These are phyloP conservation scores for Termitomyces sp. DNA, from an alignment of 768 basidiomycete genomes.

Conservation along the genomic window DNA sequence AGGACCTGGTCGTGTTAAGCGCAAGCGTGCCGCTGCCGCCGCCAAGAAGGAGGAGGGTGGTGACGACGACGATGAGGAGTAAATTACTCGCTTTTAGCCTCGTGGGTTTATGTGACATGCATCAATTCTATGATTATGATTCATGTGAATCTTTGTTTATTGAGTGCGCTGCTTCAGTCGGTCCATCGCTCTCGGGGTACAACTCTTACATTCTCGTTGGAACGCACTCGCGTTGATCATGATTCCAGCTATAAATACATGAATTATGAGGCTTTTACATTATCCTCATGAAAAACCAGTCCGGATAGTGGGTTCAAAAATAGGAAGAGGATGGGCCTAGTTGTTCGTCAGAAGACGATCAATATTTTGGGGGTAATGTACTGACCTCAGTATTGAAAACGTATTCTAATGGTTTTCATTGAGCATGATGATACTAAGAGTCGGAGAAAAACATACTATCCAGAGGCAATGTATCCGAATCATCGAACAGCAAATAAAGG, in stretches of 20 bases:
- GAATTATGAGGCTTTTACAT: neutral
- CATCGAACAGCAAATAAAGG: conserved; percentile 82
- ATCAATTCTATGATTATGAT: conserved; percentile 19
- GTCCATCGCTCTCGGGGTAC: no score
- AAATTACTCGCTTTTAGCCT: conserved; percentile 23
- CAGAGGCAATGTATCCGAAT: conserved; percentile 66
- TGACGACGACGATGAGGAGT: conserved; percentile 90
- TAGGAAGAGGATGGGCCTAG: conserved; percentile 33
- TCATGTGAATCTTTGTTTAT: conserved; percentile 12
- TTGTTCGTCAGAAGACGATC: neutral
- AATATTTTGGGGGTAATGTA: neutral
- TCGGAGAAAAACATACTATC: conserved; percentile 48
- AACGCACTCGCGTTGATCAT: no score
- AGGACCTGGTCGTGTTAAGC: conserved; percentile 93
- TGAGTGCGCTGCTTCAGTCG: neutral
- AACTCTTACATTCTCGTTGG: no score
- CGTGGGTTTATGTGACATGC: conserved; percentile 11
- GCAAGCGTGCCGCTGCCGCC: conserved; percentile 93
- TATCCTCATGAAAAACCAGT: conserved; percentile 24
- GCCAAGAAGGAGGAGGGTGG: conserved; percentile 89
- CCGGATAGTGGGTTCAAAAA: conserved; percentile 26
- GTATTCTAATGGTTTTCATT: conserved; percentile 44
- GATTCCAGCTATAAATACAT: neutral
- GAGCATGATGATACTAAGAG: neutral
- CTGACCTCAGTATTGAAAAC: conserved; percentile 91